Evolutionary conservation across 768 basidiomycete genomes (phyloP).

Genomic region (Podaxis pistillaris): DNA sequence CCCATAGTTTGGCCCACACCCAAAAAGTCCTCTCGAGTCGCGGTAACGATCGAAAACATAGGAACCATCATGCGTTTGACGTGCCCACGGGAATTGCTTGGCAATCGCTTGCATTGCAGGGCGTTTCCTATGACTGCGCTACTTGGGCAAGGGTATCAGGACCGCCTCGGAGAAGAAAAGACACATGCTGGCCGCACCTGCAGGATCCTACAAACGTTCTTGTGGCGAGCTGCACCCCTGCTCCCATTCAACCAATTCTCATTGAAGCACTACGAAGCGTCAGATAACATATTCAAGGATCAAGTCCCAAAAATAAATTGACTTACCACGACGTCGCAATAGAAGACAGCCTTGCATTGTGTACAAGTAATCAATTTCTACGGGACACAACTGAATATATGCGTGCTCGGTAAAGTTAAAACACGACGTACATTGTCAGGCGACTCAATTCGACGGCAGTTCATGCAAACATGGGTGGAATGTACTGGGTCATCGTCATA

Average conservation of each 20-base stretch:
- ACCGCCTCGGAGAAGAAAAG: background rate
- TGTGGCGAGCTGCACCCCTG: slow-evolving; percentile 1
- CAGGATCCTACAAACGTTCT: slow-evolving; percentile 5
- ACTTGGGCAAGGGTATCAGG: background rate
- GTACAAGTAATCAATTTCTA: slow-evolving; percentile 12
- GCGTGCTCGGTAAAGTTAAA: background rate
- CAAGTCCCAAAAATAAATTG: background rate
- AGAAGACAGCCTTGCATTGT: slow-evolving; percentile 12
- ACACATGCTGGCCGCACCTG: background rate
- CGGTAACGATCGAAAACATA: slow-evolving; percentile 17
- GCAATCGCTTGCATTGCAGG: slow-evolving; percentile 20
- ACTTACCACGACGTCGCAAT: slow-evolving; percentile 14
- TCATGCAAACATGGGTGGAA: slow-evolving; percentile 11
- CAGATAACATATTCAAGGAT: background rate
- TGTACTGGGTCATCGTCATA: slow-evolving; percentile 12
- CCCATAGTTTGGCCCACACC: slow-evolving; percentile 33
- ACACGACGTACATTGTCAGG: background rate
- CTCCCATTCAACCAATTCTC: slow-evolving; percentile 8
- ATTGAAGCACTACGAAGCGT: slow-evolving; percentile 2
- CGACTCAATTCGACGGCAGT: slow-evolving; percentile 11
- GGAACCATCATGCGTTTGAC: slow-evolving; percentile 15
- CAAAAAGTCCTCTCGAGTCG: slow-evolving; percentile 27
- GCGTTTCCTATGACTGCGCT: slow-evolving; percentile 6
- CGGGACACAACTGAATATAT: background rate
- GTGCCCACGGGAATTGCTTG: slow-evolving; percentile 26